Percentiles rank a stretch among this genome's conserved stretches.
Evolutionary conservation across 768 basidiomycete species (phyloP).

Genomic region (Austroboletus eburneus): DNA sequence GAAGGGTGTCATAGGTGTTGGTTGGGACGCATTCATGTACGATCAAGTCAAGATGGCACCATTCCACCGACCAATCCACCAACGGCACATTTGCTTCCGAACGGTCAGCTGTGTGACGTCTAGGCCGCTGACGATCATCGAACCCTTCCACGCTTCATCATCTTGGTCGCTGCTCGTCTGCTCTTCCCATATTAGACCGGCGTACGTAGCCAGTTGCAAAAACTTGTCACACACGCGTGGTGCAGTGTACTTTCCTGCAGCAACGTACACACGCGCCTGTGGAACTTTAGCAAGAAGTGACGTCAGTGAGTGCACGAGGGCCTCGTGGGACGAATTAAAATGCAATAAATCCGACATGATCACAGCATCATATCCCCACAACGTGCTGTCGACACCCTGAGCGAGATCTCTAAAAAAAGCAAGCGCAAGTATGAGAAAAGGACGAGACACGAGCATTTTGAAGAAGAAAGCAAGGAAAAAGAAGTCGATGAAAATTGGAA

Average conservation of each 20-base stretch:
- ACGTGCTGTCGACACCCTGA: slow-evolving; percentile 8
- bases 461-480: too few species aligned
- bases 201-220: slow-evolving; percentile 34
- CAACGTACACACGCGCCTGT: slow-evolving; percentile 49
- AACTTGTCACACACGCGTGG: slow-evolving; percentile 51
- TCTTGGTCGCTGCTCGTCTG: slow-evolving; percentile 15
- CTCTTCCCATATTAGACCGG: slow-evolving; percentile 50
- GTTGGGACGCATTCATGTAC: background rate
- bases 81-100: slow-evolving; percentile 57
- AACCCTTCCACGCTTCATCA: slow-evolving; percentile 42
- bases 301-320: slow-evolving; percentile 47
- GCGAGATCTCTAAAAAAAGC: slow-evolving; percentile 12
- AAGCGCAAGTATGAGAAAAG: background rate
- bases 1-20: slow-evolving; percentile 1
- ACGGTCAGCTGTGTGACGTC: slow-evolving; percentile 43
- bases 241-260: slow-evolving; percentile 61
- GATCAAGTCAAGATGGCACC: background rate
- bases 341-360: slow-evolving; percentile 73
- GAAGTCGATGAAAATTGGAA: background rate
- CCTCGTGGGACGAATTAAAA: slow-evolving; percentile 58
- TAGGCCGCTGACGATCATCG: slow-evolving; percentile 42
- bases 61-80: slow-evolving; percentile 58
- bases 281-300: slow-evolving; percentile 43
- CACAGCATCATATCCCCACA: slow-evolving; percentile 49
- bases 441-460: too few species aligned